Percentiles rank a stretch among this genome's conserved stretches.
Conservation (phyloP, 1,284 basidiomycete species). For the Puccinia polysora region DNA sequence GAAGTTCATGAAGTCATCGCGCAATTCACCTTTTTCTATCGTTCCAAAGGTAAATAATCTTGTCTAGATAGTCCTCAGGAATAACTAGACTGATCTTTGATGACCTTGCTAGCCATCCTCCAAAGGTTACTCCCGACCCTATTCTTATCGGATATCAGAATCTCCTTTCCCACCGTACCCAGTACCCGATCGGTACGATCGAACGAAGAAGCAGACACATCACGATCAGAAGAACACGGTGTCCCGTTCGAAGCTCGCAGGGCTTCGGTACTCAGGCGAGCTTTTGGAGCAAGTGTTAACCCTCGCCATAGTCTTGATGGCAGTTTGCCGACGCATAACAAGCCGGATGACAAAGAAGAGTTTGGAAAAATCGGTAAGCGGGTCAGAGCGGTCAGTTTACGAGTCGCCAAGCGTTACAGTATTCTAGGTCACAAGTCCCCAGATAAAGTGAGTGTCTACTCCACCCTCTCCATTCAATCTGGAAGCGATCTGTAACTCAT, state of each 20-base stretch:
- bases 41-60: constrained; percentile 29
- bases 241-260: constrained; percentile 11
- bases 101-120: background rate
- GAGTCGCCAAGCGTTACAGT: constrained; percentile 36
- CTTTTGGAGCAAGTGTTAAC: constrained; percentile 4
- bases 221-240: background rate
- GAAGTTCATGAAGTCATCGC: constrained; percentile 29
- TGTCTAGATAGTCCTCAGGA: background rate
- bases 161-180: constrained; percentile 27
- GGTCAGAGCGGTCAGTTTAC: constrained; percentile 36
- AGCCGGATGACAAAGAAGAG: constrained; percentile 21
- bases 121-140: constrained; percentile 14
- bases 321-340: background rate
- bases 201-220: background rate
- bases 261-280: constrained; percentile 24
- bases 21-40: constrained; percentile 36
- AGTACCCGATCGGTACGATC: constrained; percentile 19
- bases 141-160: constrained; percentile 21
- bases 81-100: background rate
- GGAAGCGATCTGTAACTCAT: background rate
- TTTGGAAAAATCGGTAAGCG: constrained; percentile 38
- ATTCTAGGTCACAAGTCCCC: constrained; percentile 27
- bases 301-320: constrained; percentile 34
- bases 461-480: background rate
- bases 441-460: constrained; percentile 27